Base-by-base conservation (phyloP, 139 green algal genomes). In the Chlorokybus atmophyticus region DNA sequence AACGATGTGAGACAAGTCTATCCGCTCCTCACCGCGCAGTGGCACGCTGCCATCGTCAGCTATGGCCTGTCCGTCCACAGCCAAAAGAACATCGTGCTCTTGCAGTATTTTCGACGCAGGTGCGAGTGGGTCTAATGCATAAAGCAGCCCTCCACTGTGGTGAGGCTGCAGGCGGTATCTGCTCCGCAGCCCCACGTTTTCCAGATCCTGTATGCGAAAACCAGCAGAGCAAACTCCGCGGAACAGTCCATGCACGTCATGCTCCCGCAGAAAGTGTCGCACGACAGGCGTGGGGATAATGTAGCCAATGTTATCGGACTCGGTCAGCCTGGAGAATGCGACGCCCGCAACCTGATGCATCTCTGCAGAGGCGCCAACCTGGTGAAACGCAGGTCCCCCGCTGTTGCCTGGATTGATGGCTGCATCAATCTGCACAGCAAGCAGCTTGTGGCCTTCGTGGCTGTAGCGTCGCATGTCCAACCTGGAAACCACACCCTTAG, bases 391-490 rank as follows among this genome's bases (percentile, higher is more conserved):
- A 0, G 86, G 88, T 1, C 81, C 81, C 2, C 80, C 79, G 29
- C 57, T 77, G 57, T 87, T 87, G 21, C 83, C 83, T 24, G 47
- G 60, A 67, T 90, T 90, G 60, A 75, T 75, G 25, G 67, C 67
- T 2, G 67, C 67, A 3, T 75, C 67, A 23, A 71, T 68, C 42
- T 75, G 67, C 14, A 94, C 74, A 4, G 79, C 83, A 57, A 95
- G 80, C 42, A 96, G 81, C 29, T n/a, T 55, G 24, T 32, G 5
- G 53, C 7, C 10, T 4, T 26, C 51, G 55, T 62, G 55, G n/a
- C 19, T 40, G 30, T 64, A 64, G 21, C 40, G 57, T 1, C 82
- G 93, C 26, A 95, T 82, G 68, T 95, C 83, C 42, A 96, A 85
- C 19, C 83, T 48, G 0, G 56, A 77, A 1, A 90, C 82, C 0